Evolutionary conservation across 306 rosid species (phyloP).

Genomic region (Malus fusca): DNA sequence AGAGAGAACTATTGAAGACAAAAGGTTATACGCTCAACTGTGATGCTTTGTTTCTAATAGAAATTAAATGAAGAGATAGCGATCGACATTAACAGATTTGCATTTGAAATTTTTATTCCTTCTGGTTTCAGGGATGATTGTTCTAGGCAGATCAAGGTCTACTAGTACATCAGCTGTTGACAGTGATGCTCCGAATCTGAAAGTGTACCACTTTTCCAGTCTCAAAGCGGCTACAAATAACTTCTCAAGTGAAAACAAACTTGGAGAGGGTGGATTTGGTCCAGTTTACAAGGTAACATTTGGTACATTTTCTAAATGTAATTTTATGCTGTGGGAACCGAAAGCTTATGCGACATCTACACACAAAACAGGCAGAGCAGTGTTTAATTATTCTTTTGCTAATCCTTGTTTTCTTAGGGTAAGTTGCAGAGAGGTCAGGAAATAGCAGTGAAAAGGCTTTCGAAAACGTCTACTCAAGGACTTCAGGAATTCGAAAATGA

Average conservation of each 20-base stretch:
- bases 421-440: conserved; percentile 20
- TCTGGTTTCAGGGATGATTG: background rate
- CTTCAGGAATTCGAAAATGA: conserved; percentile 45
- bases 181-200: conserved; percentile 7
- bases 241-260: conserved; percentile 26
- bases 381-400: too few relatives aligned
- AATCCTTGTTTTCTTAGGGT: conserved; percentile 8
- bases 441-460: conserved; percentile 44
- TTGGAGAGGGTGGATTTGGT: conserved; percentile 40
- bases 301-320: background rate
- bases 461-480: conserved; percentile 41
- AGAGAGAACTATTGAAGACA: too few relatives aligned
- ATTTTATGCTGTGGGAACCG: too few relatives aligned
- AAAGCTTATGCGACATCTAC: too few relatives aligned
- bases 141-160: background rate
- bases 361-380: too few relatives aligned
- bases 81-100: background rate
- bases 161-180: background rate
- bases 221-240: conserved; percentile 26
- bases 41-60: too few relatives aligned
- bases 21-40: background rate
- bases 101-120: background rate
- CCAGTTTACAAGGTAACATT: conserved; percentile 28
- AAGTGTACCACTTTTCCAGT: conserved; percentile 20
- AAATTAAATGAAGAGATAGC: too few relatives aligned